Conservation (phyloP, 495 filamentous ascomycete species). For the Aspergillus ellipticus region DNA sequence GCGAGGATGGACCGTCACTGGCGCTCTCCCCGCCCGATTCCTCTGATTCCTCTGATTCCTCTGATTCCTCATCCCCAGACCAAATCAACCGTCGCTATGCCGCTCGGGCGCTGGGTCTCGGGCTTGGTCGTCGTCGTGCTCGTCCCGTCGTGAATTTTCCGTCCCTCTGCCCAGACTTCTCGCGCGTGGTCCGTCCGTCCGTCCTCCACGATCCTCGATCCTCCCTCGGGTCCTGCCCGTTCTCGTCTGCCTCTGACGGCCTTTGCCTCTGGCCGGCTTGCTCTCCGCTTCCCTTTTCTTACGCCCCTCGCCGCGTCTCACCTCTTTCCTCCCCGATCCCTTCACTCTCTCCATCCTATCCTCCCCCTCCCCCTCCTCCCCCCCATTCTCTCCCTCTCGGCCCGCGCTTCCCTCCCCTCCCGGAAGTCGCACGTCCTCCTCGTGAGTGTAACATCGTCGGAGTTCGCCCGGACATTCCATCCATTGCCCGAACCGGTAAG, state of each 20-base stretch:
- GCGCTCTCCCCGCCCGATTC: conserved; percentile 18
- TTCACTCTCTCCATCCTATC: conserved; percentile 5
- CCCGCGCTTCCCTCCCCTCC: neutral
- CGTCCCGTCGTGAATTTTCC: conserved; percentile 15
- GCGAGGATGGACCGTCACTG: conserved; percentile 15
- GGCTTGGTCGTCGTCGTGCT: conserved; percentile 15
- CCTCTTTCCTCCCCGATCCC: conserved; percentile 15
- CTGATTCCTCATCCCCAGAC: conserved; percentile 12
- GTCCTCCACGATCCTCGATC: conserved; percentile 9
- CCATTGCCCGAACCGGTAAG: conserved; percentile 11
- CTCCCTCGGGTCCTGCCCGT: conserved; percentile 14
- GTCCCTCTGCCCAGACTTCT: conserved; percentile 2
- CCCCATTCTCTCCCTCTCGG: conserved; percentile 13
- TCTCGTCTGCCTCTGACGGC: conserved; percentile 12
- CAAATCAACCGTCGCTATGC: conserved; percentile 22
- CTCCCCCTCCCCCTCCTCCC: conserved; percentile 8
- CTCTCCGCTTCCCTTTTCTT: conserved; percentile 23
- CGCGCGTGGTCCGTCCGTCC: neutral
- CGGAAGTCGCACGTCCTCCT: conserved; percentile 4
- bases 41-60: conserved; percentile 7
- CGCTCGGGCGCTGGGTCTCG: conserved; percentile 9
- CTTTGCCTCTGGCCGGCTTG: conserved; percentile 14
- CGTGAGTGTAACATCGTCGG: neutral
- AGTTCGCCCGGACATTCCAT: neutral
- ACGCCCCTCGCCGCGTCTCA: neutral